phyloP scores from a whole-genome alignment of 257 asterid species.

The Solanum etuberosum region DNA sequence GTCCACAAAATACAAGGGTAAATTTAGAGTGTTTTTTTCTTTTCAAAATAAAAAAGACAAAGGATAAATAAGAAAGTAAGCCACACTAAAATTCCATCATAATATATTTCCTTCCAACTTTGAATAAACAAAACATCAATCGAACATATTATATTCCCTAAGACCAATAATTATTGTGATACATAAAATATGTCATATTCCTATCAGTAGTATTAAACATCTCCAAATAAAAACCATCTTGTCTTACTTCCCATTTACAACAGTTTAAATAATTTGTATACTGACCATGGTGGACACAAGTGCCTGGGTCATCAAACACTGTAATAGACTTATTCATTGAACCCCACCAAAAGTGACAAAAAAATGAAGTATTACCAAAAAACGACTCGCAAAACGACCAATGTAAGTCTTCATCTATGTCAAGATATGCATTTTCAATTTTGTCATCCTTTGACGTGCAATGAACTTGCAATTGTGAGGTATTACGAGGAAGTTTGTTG shows the following conservation, averaged over 20 bases:
- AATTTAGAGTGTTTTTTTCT: not conserved
- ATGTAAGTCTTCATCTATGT: not conserved
- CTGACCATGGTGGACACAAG: not conserved
- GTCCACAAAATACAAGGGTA: not conserved
- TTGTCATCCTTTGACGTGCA: not conserved
- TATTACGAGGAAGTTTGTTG: not conserved
- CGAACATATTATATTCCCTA: not conserved
- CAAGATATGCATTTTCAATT: not conserved
- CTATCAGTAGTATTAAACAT: not conserved
- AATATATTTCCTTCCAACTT: not conserved
- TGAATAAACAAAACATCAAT: not conserved
- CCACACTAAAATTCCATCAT: not conserved
- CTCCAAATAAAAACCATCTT: not conserved
- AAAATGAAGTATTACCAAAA: fast-evolving
- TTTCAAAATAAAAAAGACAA: too few relatives aligned
- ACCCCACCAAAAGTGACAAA: not conserved
- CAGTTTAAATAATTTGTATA: not conserved
- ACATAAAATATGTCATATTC: not conserved
- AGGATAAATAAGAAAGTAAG: not conserved
- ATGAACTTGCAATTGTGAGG: not conserved
- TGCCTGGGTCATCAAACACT: not conserved
- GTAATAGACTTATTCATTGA: not conserved
- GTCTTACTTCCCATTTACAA: not conserved
- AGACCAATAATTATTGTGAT: not conserved
- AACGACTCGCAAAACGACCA: not conserved